Percentiles rank a stretch among this genome's conserved stretches.
These are phyloP conservation scores for Stenocarpella maydis DNA, from an alignment of 2,329 filamentous ascomycete species.

Conservation along the genomic window DNA sequence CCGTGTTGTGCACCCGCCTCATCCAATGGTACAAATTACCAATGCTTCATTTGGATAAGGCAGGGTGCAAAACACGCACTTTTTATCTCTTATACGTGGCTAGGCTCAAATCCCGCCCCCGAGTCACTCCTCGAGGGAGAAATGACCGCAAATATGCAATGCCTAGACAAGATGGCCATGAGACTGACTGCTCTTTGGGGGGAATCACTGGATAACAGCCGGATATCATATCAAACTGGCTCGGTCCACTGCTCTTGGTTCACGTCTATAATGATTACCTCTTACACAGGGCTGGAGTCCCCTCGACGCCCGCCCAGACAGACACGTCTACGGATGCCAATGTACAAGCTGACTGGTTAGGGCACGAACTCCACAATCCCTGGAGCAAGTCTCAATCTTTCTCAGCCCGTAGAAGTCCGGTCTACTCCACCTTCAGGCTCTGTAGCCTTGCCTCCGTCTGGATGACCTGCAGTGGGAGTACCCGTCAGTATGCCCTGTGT, in stretches of 20 bases:
- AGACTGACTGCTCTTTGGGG: neutral
- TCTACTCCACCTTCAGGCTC: slow-evolving; percentile 82
- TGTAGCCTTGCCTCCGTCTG: slow-evolving; percentile 88
- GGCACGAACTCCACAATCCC: neutral
- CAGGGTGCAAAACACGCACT: no score
- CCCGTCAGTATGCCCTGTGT: slow-evolving; percentile 39
- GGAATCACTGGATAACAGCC: neutral
- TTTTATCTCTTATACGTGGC: no score
- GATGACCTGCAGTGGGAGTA: slow-evolving; percentile 71
- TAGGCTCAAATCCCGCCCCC: no score
- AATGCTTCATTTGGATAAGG: no score
- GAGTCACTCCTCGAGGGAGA: no score
- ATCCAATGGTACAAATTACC: no score
- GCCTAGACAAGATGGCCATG: neutral
- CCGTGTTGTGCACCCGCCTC: no score
- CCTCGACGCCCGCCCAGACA: slow-evolving; percentile 4
- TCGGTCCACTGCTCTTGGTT: slow-evolving; percentile 22
- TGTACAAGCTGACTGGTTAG: slow-evolving; percentile 15
- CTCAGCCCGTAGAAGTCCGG: neutral
- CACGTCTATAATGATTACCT: slow-evolving; percentile 33
- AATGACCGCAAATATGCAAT: neutral
- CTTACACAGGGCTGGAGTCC: slow-evolving; percentile 28
- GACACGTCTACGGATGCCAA: slow-evolving; percentile 20
- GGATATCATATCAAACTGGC: neutral
- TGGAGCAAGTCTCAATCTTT: neutral